A percentile compares a stretch with the other conserved stretches of the same genome.
Evolutionary conservation across 2,329 filamentous ascomycete species (phyloP).

Genomic region (Lasiodiplodia hormozganensis): DNA sequence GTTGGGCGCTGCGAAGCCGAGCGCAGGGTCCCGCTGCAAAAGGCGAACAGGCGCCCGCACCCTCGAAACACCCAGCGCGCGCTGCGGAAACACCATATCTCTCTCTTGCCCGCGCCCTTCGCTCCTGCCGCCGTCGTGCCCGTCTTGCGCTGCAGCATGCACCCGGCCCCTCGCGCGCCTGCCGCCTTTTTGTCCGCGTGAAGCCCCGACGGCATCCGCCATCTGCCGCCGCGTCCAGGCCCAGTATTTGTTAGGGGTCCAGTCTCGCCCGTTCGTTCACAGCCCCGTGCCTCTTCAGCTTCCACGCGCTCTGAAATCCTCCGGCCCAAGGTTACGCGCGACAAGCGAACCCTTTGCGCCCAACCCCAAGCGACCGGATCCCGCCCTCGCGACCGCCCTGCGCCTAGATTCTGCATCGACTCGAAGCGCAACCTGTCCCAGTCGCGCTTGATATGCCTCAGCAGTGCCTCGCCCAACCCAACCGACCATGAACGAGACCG

Average conservation of each 20-base stretch:
- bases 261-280: conserved; percentile 9
- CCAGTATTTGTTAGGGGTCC: conserved; percentile 13
- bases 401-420: neutral
- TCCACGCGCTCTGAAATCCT: conserved; percentile 5
- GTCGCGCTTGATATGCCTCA: conserved; percentile 27
- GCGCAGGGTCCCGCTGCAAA: conserved; percentile 17
- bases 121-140: neutral
- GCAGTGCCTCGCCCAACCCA: conserved; percentile 11
- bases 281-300: conserved; percentile 19
- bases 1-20: neutral
- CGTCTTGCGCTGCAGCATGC: neutral
- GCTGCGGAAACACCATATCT: conserved; percentile 2
- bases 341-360: neutral
- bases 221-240: neutral
- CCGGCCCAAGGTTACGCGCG: neutral
- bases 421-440: conserved; percentile 26
- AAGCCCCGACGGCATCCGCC: conserved; percentile 2
- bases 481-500: conserved; percentile 15
- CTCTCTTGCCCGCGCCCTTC: neutral
- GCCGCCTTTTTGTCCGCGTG: conserved; percentile 6
- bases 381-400: conserved; percentile 25
- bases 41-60: neutral
- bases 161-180: conserved; percentile 9
- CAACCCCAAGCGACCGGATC: neutral
- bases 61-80: conserved; percentile 15